Percentiles rank a stretch among this genome's conserved stretches.
Conservation (phyloP, 164 flowering plant genomes). For the Nymphaea thermarum region DNA sequence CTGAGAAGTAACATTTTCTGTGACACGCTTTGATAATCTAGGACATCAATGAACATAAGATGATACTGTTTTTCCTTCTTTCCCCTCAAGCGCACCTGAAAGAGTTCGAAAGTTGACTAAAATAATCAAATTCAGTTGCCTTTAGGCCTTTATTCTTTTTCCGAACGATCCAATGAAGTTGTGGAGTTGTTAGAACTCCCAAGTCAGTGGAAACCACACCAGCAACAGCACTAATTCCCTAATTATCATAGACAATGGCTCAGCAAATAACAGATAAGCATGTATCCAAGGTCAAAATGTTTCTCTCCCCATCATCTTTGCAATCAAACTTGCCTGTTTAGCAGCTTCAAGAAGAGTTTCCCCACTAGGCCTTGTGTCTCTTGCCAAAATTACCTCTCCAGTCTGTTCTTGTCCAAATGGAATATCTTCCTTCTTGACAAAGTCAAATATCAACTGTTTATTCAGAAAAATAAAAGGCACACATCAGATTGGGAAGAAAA, state of each 20-base stretch:
- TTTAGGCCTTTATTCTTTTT: conserved; percentile 50
- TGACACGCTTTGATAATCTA: not conserved
- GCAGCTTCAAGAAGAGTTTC: conserved; percentile 76
- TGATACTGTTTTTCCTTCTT: no score
- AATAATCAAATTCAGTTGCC: conserved; percentile 59
- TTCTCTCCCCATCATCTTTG: not conserved
- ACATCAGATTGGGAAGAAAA: not conserved
- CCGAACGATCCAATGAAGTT: conserved; percentile 95
- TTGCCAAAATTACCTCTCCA: conserved; percentile 60
- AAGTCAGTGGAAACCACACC: conserved; percentile 50
- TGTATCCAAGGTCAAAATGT: not conserved
- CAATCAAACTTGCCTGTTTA: conserved; percentile 36
- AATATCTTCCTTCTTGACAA: conserved; percentile 52
- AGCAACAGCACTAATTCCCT: conserved; percentile 70
- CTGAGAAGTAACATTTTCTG: no score
- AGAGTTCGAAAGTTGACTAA: conserved; percentile 48
- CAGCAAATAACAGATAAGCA: not conserved
- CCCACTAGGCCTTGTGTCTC: conserved; percentile 97
- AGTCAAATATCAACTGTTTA: conserved; percentile 56
- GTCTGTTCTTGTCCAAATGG: conserved; percentile 27
- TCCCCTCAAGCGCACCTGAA: conserved; percentile 40
- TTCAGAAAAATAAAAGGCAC: no score
- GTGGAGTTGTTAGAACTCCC: conserved; percentile 92
- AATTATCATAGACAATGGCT: not conserved
- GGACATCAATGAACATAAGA: not conserved